Evolutionary conservation across 2,329 filamentous ascomycete species (phyloP), one percentile per base, ranked within the genome.

Genomic region (Penicillium sp.): DNA sequence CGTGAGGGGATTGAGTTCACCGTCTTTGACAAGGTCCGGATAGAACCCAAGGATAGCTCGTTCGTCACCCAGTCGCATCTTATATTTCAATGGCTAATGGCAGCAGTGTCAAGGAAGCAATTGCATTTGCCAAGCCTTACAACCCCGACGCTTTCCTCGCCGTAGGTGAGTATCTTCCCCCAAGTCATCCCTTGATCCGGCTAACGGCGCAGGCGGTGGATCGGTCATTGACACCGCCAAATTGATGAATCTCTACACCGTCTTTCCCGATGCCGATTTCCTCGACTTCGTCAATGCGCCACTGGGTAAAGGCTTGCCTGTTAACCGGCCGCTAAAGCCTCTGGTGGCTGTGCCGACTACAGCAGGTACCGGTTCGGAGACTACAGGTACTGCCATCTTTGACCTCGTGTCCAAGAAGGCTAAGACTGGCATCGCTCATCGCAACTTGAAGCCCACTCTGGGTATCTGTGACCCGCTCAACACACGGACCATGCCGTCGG

Each of bases 211-310:
- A 72, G 69, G 79, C 17, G 84, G 89, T 59, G 93, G 93, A 32
- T 95, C 88, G 34, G 93, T 97, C 57, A 98, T 98, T 59, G 93
- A 98, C 71, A 98, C 93, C 0, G 91, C 93, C 48, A 98, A 98
- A 72, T 78, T 98, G 49, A 97, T 98, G 90, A 98, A 98, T 65
- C 78, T 98, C 0, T 97, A 97, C 72, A 87, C 84, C 1, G 84
- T 82, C 55, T 96, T 89, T 65, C 90, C 90, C 0, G 86, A 96
- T 7, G 91, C 91, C 31, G 87, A 93, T 60, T 96, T 98, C 65
- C 77, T 97, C 32, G 91, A 98, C 75, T 98, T 98, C 61, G 93
- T 98, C 69, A 97, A 97, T 64, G 91, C 91, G 0, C 93, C 93
- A 0, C 74, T 97, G 0, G 93, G 93, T 52, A 88, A 86, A 55